Base-by-base conservation (phyloP, 768 basidiomycete genomes). In the Auriculariales sp. region DNA sequence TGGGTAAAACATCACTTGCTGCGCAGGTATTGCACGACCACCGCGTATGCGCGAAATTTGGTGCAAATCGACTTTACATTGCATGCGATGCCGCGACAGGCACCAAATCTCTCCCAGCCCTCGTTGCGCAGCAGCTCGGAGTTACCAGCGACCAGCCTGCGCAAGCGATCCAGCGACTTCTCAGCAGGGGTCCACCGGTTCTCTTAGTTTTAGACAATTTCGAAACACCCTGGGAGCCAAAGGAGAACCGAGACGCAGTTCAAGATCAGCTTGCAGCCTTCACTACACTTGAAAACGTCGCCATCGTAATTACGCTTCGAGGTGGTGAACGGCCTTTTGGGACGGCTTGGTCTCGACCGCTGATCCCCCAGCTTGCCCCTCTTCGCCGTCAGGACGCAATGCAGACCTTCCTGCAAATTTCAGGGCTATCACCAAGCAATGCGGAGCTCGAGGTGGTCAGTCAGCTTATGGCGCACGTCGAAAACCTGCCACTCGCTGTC, bases 181-280 rank as follows among this genome's bases (percentile, higher is more conserved):
- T n/a, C n/a, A n/a, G n/a, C n/a, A n/a, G n/a, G n/a, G n/a, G n/a
- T n/a, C n/a, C n/a, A n/a, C n/a, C n/a, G n/a, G n/a, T n/a, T 9
- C 44, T 69, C 22, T 28, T 71, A 24, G 49, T 69, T 19, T 54
- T 71, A 6, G 68, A 70, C 49, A 67, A 69, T 47, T 67, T 71
- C 46, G 69, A 71, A 56, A 67, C 67, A 6, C 59, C 64, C 4
- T 68, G 66, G 67, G 58, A 65, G 49, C 54, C 56, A 39, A 49
- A 48, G 7, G 54, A 52, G 3, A 53, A 48, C 19, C 59, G 54
- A 49, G 53, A 45, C 14, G 50, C 55, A 22, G 56, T 68, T 31
- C 53, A 58, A 25, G 49, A 54, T 31, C 50, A 64, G 12, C 53
- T 68, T n/a, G 31, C 52, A 28, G 49, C 49, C 19, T 50, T 67